Conservation (phyloP, 345 rosid species). For the Eucalyptus sp. region DNA sequence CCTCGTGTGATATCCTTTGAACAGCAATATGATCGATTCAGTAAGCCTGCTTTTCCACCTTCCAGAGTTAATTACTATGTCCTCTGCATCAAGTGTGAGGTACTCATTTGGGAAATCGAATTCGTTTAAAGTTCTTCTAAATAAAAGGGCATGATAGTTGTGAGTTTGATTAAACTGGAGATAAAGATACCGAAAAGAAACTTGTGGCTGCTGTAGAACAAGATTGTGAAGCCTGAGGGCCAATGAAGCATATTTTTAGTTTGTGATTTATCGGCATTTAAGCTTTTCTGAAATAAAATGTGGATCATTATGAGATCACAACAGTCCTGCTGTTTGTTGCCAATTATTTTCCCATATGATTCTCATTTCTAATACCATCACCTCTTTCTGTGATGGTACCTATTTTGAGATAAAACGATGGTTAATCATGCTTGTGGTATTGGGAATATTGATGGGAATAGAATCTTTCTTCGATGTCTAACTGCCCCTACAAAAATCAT, state of each 20-base stretch:
- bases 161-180: not conserved
- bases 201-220: not conserved
- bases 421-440: not conserved
- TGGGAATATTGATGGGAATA: not conserved
- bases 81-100: not conserved
- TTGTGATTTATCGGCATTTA: not conserved
- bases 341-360: not conserved
- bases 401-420: not conserved
- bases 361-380: not conserved
- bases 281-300: not conserved
- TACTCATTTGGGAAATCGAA: not conserved
- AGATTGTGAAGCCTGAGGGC: not conserved
- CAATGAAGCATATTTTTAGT: not conserved
- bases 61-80: not conserved
- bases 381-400: not conserved
- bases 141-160: not conserved
- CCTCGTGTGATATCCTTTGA: slow-evolving; percentile 88
- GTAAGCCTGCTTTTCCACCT: slow-evolving; percentile 28
- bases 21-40: slow-evolving; percentile 90
- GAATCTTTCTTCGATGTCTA: not conserved
- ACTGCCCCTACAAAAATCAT: not conserved
- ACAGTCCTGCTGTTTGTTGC: not conserved
- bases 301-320: not conserved
- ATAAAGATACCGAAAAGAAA: not conserved
- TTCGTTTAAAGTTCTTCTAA: not conserved